Evolutionary conservation across 202 grass and related monocot species (phyloP), one percentile per base, ranked within the genome.

Genomic region (Musa balbisiana): DNA sequence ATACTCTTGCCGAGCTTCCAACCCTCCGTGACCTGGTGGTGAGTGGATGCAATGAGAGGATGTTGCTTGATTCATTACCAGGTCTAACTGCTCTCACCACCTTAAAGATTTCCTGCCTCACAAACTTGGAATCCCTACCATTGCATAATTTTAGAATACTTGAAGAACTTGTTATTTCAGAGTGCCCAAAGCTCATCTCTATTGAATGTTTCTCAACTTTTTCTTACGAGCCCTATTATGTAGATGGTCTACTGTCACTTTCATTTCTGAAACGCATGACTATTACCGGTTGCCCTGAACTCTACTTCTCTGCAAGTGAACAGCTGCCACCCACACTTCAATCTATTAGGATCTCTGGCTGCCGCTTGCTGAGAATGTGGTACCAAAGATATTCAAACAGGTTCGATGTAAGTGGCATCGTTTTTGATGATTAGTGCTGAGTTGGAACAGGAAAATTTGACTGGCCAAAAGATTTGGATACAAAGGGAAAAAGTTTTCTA

Each of bases 81-180:
- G 63, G 63, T 11, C 63, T 66, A 25, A 66, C 63, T 29, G 24
- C 10, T 66, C 63, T 66, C 11, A 66, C 63, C 9, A 23, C n/a
- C 25, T 29, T 66, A 25, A 66, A 66, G 63, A 66, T 66, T 66
- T 27, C 63, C 10, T 27, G 63, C 63, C 10, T 66, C 25, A 23
- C 11, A 66, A 66, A 66, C 23, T 25, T 66, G 10, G 11, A 27
- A 27, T 12, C 63, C 11, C 63, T 66, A 25, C 63, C 22, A 66
- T 25, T 66, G 63, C 63, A 66, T 11, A 66, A 66, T 11, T 66
- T 66, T 66, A 66, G 63, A 25, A 25, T 25, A 66, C 63, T 66
- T 25, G 63, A 66, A 29, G 22, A 66, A 16, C 63, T 66, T 66
- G 24, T 29, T 25, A 13, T 66, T 66, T 66, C 24, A 25, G 63